Base-by-base conservation (phyloP, 768 basidiomycete genomes). In the Naganishia vaughanmartiniae region DNA sequence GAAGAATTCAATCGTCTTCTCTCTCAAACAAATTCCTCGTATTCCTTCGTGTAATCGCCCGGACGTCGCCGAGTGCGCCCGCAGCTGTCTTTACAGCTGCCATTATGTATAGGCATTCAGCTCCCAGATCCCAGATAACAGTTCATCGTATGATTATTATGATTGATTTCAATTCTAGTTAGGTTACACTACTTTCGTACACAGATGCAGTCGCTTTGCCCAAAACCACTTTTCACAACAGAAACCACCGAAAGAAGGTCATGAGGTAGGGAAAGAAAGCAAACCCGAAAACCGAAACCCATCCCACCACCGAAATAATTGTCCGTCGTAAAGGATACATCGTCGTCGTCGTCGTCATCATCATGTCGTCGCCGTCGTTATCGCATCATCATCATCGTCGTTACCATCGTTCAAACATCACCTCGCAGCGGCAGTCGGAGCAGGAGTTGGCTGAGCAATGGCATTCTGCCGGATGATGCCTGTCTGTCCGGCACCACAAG, bases 401-500 rank as follows among this genome's bases (percentile, higher is more conserved):
- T 42, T 26, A 3, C 12, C 26, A 26, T 51, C 26, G n/a, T n/a
- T n/a, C n/a, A n/a, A n/a, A n/a, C n/a, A 17, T 34, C 30, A 65
- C 48, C 63, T 48, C 28, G 63, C 63, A 31, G 67, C 55, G 7
- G 60, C 58, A 28, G 70, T 69, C 67, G 74, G 65, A 21, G 72
- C 57, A 19, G 72, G 65, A 36, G 69, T 70, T 4, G 74, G 74
- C 46, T 45, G 42, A 33, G 66, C 58, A 6, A 55, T 48, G 24
- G 31, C 67, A 55, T 48, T 45, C 36, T 63, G 54, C 17, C 36
- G 24, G 56, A 24, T 21, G 21, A 55, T 48, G 26, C 34, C 14
- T 1, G 71, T 60, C 42, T 72, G 75, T 21, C 77, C 79, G 21
- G 79, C 78, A 54, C 79, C 79, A 67, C 79, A 80, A 24, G 76